Percentiles rank a stretch among this genome's conserved stretches.
phyloP scores from a whole-genome alignment of 371 early-diverging fungal species.

The Mucor irregularis region DNA sequence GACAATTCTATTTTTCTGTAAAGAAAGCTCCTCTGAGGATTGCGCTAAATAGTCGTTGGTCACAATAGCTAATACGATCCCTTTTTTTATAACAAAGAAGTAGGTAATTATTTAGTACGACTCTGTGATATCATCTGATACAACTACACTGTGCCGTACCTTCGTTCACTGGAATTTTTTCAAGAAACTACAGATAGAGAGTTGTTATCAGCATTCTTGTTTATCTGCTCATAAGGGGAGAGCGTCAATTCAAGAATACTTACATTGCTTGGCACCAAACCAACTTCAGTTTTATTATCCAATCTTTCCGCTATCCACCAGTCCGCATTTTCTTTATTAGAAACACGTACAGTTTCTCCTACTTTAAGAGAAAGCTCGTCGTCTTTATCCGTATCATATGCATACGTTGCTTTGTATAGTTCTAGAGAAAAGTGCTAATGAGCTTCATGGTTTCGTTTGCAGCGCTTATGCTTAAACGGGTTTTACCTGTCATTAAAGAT shows the following conservation, averaged over 20 bases:
- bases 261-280: constrained; percentile 76
- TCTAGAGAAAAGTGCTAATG: too few species aligned
- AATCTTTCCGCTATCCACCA: constrained; percentile 69
- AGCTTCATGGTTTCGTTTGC: too few species aligned
- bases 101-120: not conserved
- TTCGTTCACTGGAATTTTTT: constrained; percentile 12
- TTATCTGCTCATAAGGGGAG: too few species aligned
- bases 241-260: not conserved
- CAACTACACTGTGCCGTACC: not conserved
- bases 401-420: constrained; percentile 32
- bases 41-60: constrained; percentile 64
- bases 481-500: too few species aligned
- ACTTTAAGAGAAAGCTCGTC: constrained; percentile 60
- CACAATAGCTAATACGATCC: constrained; percentile 48
- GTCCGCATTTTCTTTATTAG: constrained; percentile 49
- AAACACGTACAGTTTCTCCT: constrained; percentile 56
- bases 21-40: constrained; percentile 60
- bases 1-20: constrained; percentile 62
- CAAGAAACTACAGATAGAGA: constrained; percentile 16
- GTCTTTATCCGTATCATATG: constrained; percentile 50
- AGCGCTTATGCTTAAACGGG: too few species aligned
- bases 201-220: too few species aligned
- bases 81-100: not conserved
- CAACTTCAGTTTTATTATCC: constrained; percentile 34
- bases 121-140: not conserved